Base-by-base conservation (phyloP, 1,284 basidiomycete genomes). In the Somion occarium region DNA sequence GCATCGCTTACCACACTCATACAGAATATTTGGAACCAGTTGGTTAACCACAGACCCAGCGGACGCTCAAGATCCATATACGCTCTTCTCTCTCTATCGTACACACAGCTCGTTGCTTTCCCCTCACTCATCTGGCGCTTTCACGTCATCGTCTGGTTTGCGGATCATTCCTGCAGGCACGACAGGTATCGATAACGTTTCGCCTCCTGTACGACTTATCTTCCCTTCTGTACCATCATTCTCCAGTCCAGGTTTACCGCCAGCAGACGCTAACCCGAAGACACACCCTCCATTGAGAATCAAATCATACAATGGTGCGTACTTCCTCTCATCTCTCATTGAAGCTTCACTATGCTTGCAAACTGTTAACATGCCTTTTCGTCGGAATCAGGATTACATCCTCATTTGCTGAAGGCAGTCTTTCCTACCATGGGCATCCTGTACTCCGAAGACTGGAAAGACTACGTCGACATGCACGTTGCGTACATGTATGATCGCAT, bases 41-140 rank as follows among this genome's bases (percentile, higher is more conserved):
- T 65, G 64, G 61, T 51, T 67, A 15, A 53, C 63, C 15, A 60
- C 63, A 9, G 66, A 62, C 27, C 54, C 54, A n/a, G 56, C 61
- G 4, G 49, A 59, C 51, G 50, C 57, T 11, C 62, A 64, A 79
- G 84, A 84, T 61, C 82, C 83, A 48, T 83, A 88, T 49, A 87
- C 89, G 0, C 72, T 94, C 25, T 78, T 92, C 45, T 81, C 89
- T 2, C 72, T 94, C 25, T 91, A 88, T 83, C 79, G 88, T 34
- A 83, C 83, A 0, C 90, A 94, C 64, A 79, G 81, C 50, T 77
- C 83, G 0, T 76, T 93, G 38, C 79, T 86, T 58, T 22, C 48
- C 18, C 49, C 63, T 5, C 55, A 58, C 20, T 56, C 59, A 13
- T 42, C 57, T 55, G 59, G 22, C 30, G 13, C 34, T 22, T 60